Evolutionary conservation across 2,329 filamentous ascomycete species (phyloP).

Genomic region (Microsporum canis): DNA sequence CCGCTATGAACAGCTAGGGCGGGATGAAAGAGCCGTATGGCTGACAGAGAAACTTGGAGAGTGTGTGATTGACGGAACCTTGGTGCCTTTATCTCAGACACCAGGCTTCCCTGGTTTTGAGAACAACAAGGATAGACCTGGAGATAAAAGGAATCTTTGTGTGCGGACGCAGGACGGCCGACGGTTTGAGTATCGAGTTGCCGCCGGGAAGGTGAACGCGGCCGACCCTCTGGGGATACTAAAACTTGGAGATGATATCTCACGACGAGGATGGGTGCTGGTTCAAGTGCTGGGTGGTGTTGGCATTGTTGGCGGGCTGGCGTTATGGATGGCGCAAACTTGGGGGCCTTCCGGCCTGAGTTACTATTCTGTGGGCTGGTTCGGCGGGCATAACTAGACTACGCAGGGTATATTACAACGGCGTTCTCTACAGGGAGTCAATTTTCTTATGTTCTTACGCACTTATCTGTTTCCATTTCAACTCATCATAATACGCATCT

Average conservation of each 20-base stretch:
- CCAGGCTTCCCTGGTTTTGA: constrained; percentile 21
- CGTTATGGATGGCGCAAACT: constrained; percentile 46
- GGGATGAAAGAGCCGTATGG: constrained; percentile 57
- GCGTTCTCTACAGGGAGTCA: neutral
- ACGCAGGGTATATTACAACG: neutral
- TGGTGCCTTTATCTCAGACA: constrained; percentile 42
- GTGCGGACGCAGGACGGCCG: constrained; percentile 19
- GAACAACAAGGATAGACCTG: constrained; percentile 10
- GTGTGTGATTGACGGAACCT: constrained; percentile 53
- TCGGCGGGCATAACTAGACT: constrained; percentile 2
- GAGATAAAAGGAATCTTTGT: constrained; percentile 17
- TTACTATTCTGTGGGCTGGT: constrained; percentile 13
- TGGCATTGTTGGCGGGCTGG: constrained; percentile 61
- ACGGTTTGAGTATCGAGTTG: constrained; percentile 24
- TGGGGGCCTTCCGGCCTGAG: constrained; percentile 27
- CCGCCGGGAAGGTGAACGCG: constrained; percentile 34
- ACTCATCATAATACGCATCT: neutral
- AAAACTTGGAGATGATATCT: constrained; percentile 55
- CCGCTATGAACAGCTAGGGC: constrained; percentile 52
- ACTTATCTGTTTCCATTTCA: neutral
- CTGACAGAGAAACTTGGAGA: constrained; percentile 55
- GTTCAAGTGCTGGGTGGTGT: constrained; percentile 64
- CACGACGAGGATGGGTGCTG: constrained; percentile 52
- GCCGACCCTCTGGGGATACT: constrained; percentile 73
- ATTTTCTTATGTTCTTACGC: neutral